These are phyloP conservation scores for Diplodia corticola DNA, from an alignment of 2,329 filamentous ascomycete species.

Conservation along the genomic window DNA sequence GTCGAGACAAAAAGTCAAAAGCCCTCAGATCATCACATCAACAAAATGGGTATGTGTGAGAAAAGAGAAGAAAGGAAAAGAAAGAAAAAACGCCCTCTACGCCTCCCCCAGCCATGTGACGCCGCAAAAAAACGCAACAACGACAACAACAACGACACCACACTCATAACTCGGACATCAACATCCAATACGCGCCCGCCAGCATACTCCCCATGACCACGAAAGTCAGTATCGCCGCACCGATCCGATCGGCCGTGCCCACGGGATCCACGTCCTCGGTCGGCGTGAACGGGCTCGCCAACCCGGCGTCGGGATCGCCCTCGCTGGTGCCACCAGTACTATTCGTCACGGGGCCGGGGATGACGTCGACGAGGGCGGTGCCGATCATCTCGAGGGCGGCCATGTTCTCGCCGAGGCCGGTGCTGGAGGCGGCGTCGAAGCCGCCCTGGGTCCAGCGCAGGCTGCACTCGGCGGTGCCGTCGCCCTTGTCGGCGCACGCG, in stretches of 20 bases:
- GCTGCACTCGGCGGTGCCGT: conserved; percentile 56
- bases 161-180: not conserved
- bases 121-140: not conserved
- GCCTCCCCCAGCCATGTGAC: not conserved
- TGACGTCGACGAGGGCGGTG: conserved; percentile 44
- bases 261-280: conserved; percentile 29
- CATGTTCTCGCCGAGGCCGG: conserved; percentile 56
- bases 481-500: conserved; percentile 60
- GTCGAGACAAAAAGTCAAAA: no score
- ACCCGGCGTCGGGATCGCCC: conserved; percentile 44
- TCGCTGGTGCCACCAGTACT: conserved; percentile 53
- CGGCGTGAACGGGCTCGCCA: not conserved
- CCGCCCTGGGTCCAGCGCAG: conserved; percentile 59
- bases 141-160: not conserved
- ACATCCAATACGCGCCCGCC: conserved; percentile 27
- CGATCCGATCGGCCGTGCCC: conserved; percentile 42
- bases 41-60: not conserved
- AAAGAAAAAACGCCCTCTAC: not conserved
- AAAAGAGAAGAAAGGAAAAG: not conserved
- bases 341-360: conserved; percentile 45
- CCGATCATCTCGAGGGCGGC: conserved; percentile 51
- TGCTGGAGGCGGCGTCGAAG: conserved; percentile 52
- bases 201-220: conserved; percentile 5
- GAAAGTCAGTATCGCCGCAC: conserved; percentile 36
- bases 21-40: not conserved